Base-by-base conservation (phyloP, 2,329 filamentous ascomycete species). In the Fusarium sp. region DNA sequence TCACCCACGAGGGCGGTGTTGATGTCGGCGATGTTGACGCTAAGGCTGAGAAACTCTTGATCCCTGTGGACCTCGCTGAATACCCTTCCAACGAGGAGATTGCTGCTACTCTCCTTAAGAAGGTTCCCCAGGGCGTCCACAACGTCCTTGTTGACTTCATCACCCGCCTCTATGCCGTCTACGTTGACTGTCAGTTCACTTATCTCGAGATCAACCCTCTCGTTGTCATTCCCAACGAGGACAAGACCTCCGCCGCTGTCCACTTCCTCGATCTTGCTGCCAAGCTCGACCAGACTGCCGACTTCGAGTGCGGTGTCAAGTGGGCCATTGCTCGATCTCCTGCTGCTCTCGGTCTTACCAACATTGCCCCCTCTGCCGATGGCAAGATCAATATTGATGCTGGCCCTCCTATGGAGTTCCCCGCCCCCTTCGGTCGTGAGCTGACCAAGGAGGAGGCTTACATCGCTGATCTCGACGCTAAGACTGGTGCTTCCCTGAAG, bases 171-270 rank as follows among this genome's bases (percentile, higher is more conserved):
- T 99, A 99, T 83, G 96, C 95, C 79, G 96, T 99, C 86, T 99
- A 98, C 81, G 96, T 98, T 75, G 96, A 99, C 89, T 97, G 94
- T 91, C 96, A 99, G 86, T 99, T 99, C 90, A 98, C 96, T 81
- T 99, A 99, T 88, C 94, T 99, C 78, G 96, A 99, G 86, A 99
- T 99, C 89, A 99, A 99, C 91, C 96, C 96, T 78, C 88, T 99
- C 74, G 96, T 99, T 71, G 96, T 98, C 82, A 95, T 99, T 79
- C 96, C 96, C 83, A 98, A 98, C 84, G 92, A 90, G 76, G 91
- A 95, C 79, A 93, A 90, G 81, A 98, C 95, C 77, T 97, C 94
- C 66, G 96, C 96, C 64, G 92, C 94, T 45, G 96, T 99, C 60
- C 90, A 98, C 90, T 99, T 99, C 91, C 91, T 99, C 78, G 96